Base-by-base conservation (phyloP, 2,329 filamentous ascomycete species). In the Rutstroemia sydowiana region DNA sequence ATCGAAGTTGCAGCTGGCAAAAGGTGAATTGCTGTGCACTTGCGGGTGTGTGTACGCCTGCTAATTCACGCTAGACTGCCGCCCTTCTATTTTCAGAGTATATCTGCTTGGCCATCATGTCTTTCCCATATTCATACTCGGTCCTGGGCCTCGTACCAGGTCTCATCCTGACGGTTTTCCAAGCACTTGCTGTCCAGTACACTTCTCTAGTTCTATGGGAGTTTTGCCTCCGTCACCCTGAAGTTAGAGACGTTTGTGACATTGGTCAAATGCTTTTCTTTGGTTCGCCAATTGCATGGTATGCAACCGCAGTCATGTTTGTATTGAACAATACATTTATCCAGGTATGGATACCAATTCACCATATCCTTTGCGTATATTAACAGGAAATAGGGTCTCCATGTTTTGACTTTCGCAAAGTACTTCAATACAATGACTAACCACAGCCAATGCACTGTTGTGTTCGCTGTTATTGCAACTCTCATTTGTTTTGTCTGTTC, bases 221-320 rank as follows among this genome's bases (percentile, higher is more conserved):
- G 67, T 95, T 95, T 64, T 96, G 91, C 66, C 72, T 96, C 53
- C 82, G 89, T 44, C 89, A 96, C 65, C 91, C 91, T 1, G 88
- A 96, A 67, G 84, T 95, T 54, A 84, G 89, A 61, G 91, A 96
- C 71, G 88, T 95, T 13, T 95, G 90, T 66, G 91, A 96, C 66
- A 87, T 96, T 65, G 91, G 90, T n/a, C 88, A 95, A 69, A 91
- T 91, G 78, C 79, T 96, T 20, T 95, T 95, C 70, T 95, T 86
- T 84, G 84, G 85, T 58, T 83, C 88, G 68, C 81, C 78, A 54
- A 88, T 85, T 79, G 80, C 78, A 3, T 84, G 80, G 80, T 84
- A 76, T 67, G 74, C 72, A 28, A 84, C 81, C 0, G 90, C 88
- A 1, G 71, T 88, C 66, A 95, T 95, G 87, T 96, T 96, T 69